Base-by-base conservation (phyloP, 495 filamentous ascomycete species). In the Trichoderma gamsii region DNA sequence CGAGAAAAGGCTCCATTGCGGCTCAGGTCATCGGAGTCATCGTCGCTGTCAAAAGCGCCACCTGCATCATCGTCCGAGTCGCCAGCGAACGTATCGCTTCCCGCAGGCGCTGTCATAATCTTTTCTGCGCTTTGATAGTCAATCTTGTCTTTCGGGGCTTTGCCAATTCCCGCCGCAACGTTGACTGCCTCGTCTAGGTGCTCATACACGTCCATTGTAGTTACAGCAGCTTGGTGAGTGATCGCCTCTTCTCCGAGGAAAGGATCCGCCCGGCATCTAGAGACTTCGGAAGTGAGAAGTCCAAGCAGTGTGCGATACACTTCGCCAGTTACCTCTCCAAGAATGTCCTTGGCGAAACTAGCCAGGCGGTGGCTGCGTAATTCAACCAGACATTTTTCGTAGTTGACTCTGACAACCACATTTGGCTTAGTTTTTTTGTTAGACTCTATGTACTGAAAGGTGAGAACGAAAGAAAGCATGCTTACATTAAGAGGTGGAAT, bases 331-430 rank as follows among this genome's bases (percentile, higher is more conserved):
- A 77, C 86, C 69, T 81, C 81, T 65, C 88, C 88, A 69, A 86
- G 82, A 72, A 79, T 84, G 70, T 82, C 85, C 71, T 80, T 79
- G 3, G 83, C 88, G 27, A 87, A 78, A 4, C 82, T 79, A 49
- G 89, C 85, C 41, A 99, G 88, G 27, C 87, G 87, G 65, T 85
- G 82, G 70, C 89, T 97, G 66, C 95, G 91, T 67, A 96, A 83
- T 21, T 90, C 83, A 16, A 98, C 90, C 5, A 87, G 82, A 59
- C 92, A 88, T 73, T 93, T 97, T 44, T 91, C 89, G 73, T 92
- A 89, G 75, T 97, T 97, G 29, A 97, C 82, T 38, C 90, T 87
- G 61, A 98, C 79, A 25, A 91, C 84, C 65, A 92, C 76, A 66
- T 88, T 73, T 5, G 75, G 76, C 81, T 84, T 65, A 18, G 1